Evolutionary conservation across 768 basidiomycete species (phyloP).

Genomic region (Chalciporus sphaerocephalus): DNA sequence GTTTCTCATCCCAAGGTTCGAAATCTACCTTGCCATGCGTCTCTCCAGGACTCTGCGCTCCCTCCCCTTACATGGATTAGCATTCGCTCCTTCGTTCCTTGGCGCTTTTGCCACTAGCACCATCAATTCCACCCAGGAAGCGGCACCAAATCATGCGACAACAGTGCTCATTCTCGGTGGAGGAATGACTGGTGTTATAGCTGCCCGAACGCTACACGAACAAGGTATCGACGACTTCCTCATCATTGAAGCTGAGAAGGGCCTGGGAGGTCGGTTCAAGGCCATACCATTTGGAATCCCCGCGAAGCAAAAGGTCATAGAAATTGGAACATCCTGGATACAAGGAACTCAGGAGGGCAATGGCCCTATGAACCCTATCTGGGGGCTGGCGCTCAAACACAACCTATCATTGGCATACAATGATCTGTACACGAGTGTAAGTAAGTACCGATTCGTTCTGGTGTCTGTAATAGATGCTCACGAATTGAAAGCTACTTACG

Average conservation of each 20-base stretch:
- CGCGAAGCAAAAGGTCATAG: constrained; percentile 41
- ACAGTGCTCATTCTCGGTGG: constrained; percentile 60
- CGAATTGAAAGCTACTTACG: constrained; percentile 44
- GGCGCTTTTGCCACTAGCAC: not conserved
- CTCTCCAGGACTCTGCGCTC: not conserved
- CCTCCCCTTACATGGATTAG: not conserved
- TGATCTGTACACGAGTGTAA: constrained; percentile 40
- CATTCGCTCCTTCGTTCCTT: not conserved
- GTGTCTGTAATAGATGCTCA: not conserved
- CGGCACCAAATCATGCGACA: constrained; percentile 19
- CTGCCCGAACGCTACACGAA: constrained; percentile 54
- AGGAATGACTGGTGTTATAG: constrained; percentile 63
- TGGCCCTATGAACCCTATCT: constrained; percentile 58
- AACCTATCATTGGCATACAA: constrained; percentile 44
- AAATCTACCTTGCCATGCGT: not conserved
- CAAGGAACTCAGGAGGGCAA: constrained; percentile 47
- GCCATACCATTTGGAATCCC: constrained; percentile 40
- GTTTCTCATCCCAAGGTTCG: no score
- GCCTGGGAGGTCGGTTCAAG: constrained; percentile 61
- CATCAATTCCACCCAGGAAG: not conserved
- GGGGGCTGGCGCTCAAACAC: constrained; percentile 52
- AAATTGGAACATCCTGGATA: constrained; percentile 60
- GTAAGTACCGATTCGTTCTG: constrained; percentile 31
- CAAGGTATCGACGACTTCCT: constrained; percentile 53
- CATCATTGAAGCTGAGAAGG: constrained; percentile 53